A percentile compares a stretch with the other conserved stretches of the same genome.
Evolutionary conservation across 768 basidiomycete species (phyloP).

Genomic region (Clitopilus passeckerianus): DNA sequence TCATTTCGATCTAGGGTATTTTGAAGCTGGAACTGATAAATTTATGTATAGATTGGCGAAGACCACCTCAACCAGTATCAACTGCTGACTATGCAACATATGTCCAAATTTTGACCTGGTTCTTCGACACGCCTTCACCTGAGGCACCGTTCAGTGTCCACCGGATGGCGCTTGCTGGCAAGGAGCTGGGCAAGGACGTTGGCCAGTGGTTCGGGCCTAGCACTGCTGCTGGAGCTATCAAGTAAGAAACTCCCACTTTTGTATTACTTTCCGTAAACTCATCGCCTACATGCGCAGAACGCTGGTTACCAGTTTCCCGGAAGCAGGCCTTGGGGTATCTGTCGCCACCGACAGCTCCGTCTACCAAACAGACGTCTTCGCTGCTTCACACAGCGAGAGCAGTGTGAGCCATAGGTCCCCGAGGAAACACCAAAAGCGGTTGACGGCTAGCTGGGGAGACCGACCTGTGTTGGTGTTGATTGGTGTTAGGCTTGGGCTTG

Average conservation of each 20-base stretch:
- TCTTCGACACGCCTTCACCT: slow-evolving; percentile 83
- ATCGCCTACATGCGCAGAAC: slow-evolving; percentile 38
- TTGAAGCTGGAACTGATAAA: not conserved
- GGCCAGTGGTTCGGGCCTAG: slow-evolving; percentile 99
- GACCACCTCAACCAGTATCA: slow-evolving; percentile 55
- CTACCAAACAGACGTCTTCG: slow-evolving; percentile 82
- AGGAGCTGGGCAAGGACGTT: slow-evolving; percentile 91
- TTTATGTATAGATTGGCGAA: slow-evolving; percentile 68
- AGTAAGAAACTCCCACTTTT: slow-evolving; percentile 37
- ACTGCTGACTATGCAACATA: slow-evolving; percentile 78
- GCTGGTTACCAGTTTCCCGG: slow-evolving; percentile 74
- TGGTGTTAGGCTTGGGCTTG: slow-evolving; percentile 82
- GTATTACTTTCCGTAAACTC: not conserved
- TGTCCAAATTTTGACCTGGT: slow-evolving; percentile 91
- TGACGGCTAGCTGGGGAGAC: slow-evolving; percentile 59
- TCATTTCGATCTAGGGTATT: not conserved
- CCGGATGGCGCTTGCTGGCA: slow-evolving; percentile 92
- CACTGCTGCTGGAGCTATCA: slow-evolving; percentile 97
- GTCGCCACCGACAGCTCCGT: slow-evolving; percentile 80
- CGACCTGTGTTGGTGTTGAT: slow-evolving; percentile 83
- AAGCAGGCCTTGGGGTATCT: slow-evolving; percentile 75
- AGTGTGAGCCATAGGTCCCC: slow-evolving; percentile 16
- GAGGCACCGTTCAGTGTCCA: slow-evolving; percentile 92
- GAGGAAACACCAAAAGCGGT: slow-evolving; percentile 16
- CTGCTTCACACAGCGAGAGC: slow-evolving; percentile 51